Evolutionary conservation across 2,329 filamentous ascomycete species (phyloP).

Genomic region (Stagonosporopsis tanaceti): DNA sequence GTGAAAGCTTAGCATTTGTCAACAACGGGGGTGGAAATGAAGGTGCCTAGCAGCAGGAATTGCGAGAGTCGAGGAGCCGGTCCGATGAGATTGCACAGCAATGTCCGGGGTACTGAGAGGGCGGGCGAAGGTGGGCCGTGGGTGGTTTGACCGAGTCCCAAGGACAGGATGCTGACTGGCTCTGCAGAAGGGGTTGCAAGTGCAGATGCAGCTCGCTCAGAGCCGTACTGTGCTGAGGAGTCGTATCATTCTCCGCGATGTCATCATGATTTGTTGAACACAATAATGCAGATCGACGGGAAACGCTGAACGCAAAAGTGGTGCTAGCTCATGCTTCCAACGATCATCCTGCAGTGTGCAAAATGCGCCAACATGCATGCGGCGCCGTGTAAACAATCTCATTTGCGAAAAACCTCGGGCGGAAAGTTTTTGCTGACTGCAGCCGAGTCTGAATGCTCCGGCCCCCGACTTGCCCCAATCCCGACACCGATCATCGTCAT

Average conservation of each 20-base stretch:
- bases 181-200: constrained; percentile 3
- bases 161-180: not conserved
- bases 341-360: not conserved
- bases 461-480: not conserved
- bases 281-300: not conserved
- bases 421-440: constrained; percentile 6
- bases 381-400: not conserved
- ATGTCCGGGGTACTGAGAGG: not conserved
- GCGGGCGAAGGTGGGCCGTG: not conserved
- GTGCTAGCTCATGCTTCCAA: not conserved
- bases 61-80: constrained; percentile 4
- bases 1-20: constrained; percentile 16
- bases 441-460: not conserved
- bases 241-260: not conserved
- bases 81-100: not conserved
- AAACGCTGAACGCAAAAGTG: not conserved
- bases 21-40: not conserved
- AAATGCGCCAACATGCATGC: not conserved
- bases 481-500: constrained; percentile 6
- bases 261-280: not conserved
- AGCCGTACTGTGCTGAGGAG: not conserved
- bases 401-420: not conserved
- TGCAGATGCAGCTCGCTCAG: constrained; percentile 10
- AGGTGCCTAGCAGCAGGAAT: constrained; percentile 3
- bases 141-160: not conserved